Evolutionary conservation across 202 grass and related monocot species (phyloP).

Genomic region (Panicum hallii): DNA sequence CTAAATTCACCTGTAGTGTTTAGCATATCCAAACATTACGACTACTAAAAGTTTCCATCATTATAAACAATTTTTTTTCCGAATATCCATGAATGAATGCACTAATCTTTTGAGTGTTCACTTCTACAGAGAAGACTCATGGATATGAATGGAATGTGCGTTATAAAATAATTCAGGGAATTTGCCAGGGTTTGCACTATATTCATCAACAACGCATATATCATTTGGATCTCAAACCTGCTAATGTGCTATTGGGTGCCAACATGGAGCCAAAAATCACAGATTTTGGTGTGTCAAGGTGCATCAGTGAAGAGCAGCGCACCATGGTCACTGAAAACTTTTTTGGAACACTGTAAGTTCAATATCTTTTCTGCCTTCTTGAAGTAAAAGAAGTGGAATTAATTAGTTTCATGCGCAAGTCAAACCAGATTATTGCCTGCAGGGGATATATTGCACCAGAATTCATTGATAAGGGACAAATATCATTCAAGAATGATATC

Average conservation of each 20-base stretch:
- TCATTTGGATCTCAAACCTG: conserved; percentile 26
- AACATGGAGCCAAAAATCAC: conserved; percentile 10
- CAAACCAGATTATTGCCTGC: background rate
- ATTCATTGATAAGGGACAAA: background rate
- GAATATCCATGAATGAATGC: background rate
- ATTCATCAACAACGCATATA: background rate
- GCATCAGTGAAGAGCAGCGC: no score
- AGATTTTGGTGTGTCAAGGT: background rate
- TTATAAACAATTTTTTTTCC: background rate
- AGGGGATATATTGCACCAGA: conserved; percentile 22
- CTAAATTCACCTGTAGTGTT: background rate
- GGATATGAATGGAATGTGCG: background rate
- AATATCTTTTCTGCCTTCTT: no score
- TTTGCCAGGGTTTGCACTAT: conserved; percentile 1
- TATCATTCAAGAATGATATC: conserved; percentile 13
- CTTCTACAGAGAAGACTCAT: conserved; percentile 8
- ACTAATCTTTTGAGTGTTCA: background rate
- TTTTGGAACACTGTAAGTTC: conserved; percentile 3
- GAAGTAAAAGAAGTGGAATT: no score
- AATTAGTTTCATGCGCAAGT: no score
- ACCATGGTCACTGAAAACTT: no score
- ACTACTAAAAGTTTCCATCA: background rate
- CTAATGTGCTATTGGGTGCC: conserved; percentile 2
- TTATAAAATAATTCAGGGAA: conserved; percentile 31
- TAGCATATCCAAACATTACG: background rate